phyloP scores from a whole-genome alignment of 2,329 filamentous ascomycete species.

The Aciculosporium take region DNA sequence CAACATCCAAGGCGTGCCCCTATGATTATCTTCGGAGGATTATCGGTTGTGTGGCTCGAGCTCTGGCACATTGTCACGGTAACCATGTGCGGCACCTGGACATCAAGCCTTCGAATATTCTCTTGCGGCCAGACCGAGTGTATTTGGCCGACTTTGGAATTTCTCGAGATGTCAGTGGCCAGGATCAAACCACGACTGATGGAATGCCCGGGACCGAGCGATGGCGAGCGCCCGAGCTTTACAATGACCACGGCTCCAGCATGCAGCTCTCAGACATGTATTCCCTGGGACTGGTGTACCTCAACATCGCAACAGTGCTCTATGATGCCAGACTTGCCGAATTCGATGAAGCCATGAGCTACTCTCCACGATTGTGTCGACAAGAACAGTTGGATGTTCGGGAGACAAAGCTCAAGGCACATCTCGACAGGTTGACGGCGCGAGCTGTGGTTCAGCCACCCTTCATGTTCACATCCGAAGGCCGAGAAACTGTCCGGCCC shows the following conservation, averaged over 20 bases:
- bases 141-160: constrained; percentile 37
- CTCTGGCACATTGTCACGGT: constrained; percentile 27
- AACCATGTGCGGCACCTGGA: constrained; percentile 31
- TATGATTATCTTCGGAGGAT: constrained; percentile 27
- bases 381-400: constrained; percentile 19
- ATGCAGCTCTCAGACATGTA: constrained; percentile 35
- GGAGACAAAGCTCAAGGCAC: constrained; percentile 21
- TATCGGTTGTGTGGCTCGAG: constrained; percentile 30
- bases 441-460: constrained; percentile 21
- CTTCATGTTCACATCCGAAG: constrained; percentile 23
- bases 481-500: constrained; percentile 24
- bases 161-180: constrained; percentile 29
- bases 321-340: constrained; percentile 25
- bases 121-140: constrained; percentile 29
- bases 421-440: constrained; percentile 19
- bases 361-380: constrained; percentile 13
- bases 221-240: constrained; percentile 32
- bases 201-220: constrained; percentile 26
- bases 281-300: constrained; percentile 31
- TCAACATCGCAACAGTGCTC: constrained; percentile 29
- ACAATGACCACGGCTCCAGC: constrained; percentile 21
- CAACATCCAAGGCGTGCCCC: constrained; percentile 17
- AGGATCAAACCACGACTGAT: constrained; percentile 30
- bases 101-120: constrained; percentile 34
- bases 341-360: constrained; percentile 25